Evolutionary conservation across 2,329 filamentous ascomycete genomes (phyloP).

Genomic region (Alternaria rosae): DNA sequence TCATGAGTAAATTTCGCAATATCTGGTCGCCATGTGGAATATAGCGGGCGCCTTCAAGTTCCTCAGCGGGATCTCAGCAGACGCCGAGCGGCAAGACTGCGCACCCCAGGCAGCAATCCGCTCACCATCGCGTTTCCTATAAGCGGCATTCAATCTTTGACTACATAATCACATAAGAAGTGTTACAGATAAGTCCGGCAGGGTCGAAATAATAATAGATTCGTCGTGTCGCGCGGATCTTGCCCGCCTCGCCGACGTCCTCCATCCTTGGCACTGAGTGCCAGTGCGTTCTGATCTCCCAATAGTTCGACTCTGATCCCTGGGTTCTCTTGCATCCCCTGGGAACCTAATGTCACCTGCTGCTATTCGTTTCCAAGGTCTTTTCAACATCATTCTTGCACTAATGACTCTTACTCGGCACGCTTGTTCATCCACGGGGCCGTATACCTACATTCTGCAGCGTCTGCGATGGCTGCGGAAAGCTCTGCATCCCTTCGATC

Average conservation of each 20-base stretch:
- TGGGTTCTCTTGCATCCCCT: not conserved
- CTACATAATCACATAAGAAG: accelerated
- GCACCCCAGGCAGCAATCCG: not conserved
- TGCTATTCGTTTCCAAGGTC: not conserved
- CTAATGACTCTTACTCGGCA: not conserved
- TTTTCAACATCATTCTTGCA: too few species aligned
- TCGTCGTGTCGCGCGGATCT: not conserved
- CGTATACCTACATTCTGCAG: not conserved
- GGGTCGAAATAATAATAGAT: too few species aligned
- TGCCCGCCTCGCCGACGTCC: not conserved
- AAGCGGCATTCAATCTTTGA: not conserved
- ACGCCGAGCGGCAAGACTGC: not conserved
- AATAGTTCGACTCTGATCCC: not conserved
- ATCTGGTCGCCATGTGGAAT: not conserved
- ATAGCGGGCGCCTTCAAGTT: not conserved
- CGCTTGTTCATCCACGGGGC: not conserved
- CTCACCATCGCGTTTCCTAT: not conserved
- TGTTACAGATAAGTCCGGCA: not conserved
- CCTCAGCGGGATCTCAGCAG: not conserved
- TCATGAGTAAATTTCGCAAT: not conserved
- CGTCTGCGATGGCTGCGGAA: too few species aligned
- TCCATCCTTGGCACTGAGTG: not conserved
- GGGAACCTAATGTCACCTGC: not conserved
- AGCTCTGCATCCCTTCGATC: too few species aligned
- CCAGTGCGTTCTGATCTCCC: not conserved